Base-by-base conservation (phyloP, 257 asterid species). In the Przewalskia tangutica region DNA sequence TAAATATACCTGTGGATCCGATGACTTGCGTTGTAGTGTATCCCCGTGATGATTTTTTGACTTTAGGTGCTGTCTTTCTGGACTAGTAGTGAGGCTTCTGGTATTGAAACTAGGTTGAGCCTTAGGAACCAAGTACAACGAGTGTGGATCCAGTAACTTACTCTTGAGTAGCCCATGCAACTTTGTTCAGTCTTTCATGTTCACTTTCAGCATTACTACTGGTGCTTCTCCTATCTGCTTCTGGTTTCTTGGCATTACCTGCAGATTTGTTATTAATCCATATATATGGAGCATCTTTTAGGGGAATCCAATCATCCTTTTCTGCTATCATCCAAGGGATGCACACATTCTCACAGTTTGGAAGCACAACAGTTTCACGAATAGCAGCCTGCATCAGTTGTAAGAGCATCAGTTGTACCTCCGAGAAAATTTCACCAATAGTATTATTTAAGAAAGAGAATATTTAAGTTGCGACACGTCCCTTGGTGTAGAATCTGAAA, bases 251-350 rank as follows among this genome's bases (percentile, higher is more conserved):
- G 81, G 86, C 34, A 83, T 79, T 86, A 81, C 80, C 62, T 77
- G 16, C 83, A 54, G 91, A 77, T 59, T 93, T 93, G 83, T 89
- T 93, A 79, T 85, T 88, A 81, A 88, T 87, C 96, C 97, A 94
- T 88, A 90, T 85, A 85, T 90, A 94, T 64, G 99, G 99, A 65
- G 97, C 99, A 1, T 76, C 89, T 42, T 84, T 88, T 84, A 89
- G 85, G 3, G 97, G 97, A 82, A 89, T 86, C 99, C 99, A 95
- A 80, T 95, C 98, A 66, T 94, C 93, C 88, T 92, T 91, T 85
- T 95, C 98, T 0, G 97, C 97, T 82, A 89, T 62, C 99, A 95
- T 95, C 94, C 96, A 94, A 80, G 97, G 94, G 79, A 95, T 79
- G 73, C 88, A 82, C 46, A 91, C 62, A 83, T 88, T 86, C 85